Base-by-base conservation (phyloP, 805 yeast genomes). In the Saturnispora quitensis region DNA sequence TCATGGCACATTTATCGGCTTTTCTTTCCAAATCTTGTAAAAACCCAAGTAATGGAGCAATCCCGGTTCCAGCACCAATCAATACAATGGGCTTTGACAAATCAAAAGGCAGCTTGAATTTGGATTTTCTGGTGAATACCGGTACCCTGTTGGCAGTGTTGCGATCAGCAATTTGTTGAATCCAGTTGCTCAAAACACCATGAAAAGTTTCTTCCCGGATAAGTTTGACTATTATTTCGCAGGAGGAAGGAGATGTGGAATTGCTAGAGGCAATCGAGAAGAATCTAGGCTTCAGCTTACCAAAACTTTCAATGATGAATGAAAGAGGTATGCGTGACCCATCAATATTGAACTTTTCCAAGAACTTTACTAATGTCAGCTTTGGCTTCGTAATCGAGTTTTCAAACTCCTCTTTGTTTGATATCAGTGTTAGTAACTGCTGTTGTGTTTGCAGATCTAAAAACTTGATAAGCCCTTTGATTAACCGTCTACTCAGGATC, bases 61-160 rank as follows among this genome's bases (percentile, higher is more conserved):
- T 86, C 62, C 98, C 98, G 5, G 97, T 89, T 53, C 98, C 98
- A 34, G 97, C 96, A 18, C 97, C 96, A 58, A 91, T 77, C 82
- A 90, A 78, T 56, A 91, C 84, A n/a, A 91, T 77, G 8, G 98
- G 96, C 38, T 79, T 77, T 1, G 75, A 67, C 31, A 87, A 76
- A 62, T 85, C 82, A n/a, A 83, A 73, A 7, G 98, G 98, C 56
- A 90, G 75, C 71, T 86, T 87, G 73, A 91, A 91, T 52, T 85
- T 84, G 9, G 97, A 88, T 67, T 86, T 87, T 64, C 95, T 84
- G 35, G 89, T 84, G 64, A 86, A 95, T 33, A 91, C 81, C 1
- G 96, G 95, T 43, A 89, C 71, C 62, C 79, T 81, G 60, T 57
- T 74, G 10, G 69, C 65, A 8, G 58, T 77, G 62, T 75, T 75